Evolutionary conservation across 164 flowering plant genomes (phyloP), one percentile per base, ranked within the genome.

Genomic region (Echeveria elegans): DNA sequence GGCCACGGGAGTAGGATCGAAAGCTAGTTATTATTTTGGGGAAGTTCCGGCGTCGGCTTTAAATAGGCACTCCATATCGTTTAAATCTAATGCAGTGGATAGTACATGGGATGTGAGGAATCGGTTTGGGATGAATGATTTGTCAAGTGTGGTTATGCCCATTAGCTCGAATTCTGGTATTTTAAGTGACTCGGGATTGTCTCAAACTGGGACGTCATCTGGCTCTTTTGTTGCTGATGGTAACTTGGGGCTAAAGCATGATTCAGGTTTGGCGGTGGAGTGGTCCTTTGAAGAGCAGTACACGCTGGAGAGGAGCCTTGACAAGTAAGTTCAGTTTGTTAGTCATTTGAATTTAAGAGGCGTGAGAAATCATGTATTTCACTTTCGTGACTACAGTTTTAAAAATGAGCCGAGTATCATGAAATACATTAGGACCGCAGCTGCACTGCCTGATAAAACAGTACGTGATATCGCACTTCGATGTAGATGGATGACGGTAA

Each of bases 381-480:
- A 14, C 12, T 38, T 38, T 38, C 12, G 41, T 53, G 32, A 0
- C 67, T 36, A 67, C 74, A 94, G 99, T 72, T 91, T 47, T 79
- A 77, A 76, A 56, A 80, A 78, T 78, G 96, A 91, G 74, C 85
- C 96, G 53, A 88, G 73, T 75, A 89, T 94, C 34, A 68, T 86
- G 90, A 83, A 71, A 80, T 94, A 94, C 74, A 78, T 86, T 68
- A 94, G 88, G 81, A 87, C 92, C 77, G 97, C 97, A 6, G 94
- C 94, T 16, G 68, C 72, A 12, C 78, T 94, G 73, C 86, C 69
- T 19, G 88, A 94, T 69, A 94, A 94, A 81, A 91, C 96, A 71
- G 92, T 89, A 9, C 90, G 99, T 28, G 99, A 94, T 83, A 96
- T 94, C 74, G 99, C 99, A 71, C 66, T 94, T 64, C 83, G 99